phyloP scores from a whole-genome alignment of 129 eudicot genomes.

The Heracleum sosnowskyi region DNA sequence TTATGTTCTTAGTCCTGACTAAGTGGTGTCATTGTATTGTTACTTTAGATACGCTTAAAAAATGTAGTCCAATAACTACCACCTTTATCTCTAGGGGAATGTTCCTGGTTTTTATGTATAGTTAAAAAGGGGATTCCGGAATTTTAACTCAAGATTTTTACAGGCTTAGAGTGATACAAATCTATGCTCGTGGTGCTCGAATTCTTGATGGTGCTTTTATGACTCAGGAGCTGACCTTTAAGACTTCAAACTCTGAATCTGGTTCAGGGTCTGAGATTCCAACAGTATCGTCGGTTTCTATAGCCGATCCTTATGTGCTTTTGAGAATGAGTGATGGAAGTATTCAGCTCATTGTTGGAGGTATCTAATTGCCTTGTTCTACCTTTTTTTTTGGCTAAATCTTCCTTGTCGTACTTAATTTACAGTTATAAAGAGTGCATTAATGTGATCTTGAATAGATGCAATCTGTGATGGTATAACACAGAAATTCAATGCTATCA shows the following conservation, averaged over 20 bases:
- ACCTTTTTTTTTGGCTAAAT: no score
- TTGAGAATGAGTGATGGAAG: slow-evolving; percentile 86
- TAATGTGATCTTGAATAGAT: background rate
- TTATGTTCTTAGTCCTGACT: background rate
- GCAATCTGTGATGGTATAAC: background rate
- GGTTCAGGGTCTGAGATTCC: slow-evolving; percentile 48
- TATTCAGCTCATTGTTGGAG: slow-evolving; percentile 98
- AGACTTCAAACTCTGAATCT: slow-evolving; percentile 47
- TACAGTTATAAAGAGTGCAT: background rate
- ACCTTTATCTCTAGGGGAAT: background rate
- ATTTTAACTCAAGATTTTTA: slow-evolving; percentile 14
- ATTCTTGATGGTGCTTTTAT: slow-evolving; percentile 90
- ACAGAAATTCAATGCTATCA: background rate
- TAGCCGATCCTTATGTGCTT: slow-evolving; percentile 94
- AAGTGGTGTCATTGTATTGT: background rate
- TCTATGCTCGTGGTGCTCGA: slow-evolving; percentile 85
- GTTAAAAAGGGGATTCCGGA: background rate
- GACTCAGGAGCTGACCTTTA: slow-evolving; percentile 82
- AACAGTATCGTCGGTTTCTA: slow-evolving; percentile 71
- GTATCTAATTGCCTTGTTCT: slow-evolving; percentile 29
- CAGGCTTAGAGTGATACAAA: slow-evolving; percentile 92
- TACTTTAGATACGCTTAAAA: background rate
- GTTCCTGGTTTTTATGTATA: background rate
- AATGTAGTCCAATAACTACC: background rate
- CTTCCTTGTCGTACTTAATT: slow-evolving; percentile 2